phyloP scores from a whole-genome alignment of 441 rosid species.

The Euphorbia celastroides region DNA sequence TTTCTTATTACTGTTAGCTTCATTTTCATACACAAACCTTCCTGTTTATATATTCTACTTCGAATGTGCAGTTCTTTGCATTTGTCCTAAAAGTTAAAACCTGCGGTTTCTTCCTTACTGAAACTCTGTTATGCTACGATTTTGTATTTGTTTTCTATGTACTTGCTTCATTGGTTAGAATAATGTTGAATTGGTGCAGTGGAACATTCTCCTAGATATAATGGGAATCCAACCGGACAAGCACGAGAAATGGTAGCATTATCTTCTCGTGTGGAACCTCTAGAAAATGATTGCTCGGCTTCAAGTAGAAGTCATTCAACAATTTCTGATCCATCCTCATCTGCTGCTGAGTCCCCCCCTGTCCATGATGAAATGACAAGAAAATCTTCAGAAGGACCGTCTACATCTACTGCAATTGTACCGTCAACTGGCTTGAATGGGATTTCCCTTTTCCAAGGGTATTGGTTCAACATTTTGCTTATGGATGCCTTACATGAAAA shows the following conservation, averaged over 20 bases:
- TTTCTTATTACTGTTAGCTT: neutral
- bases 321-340: slow-evolving; percentile 42
- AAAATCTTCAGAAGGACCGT: slow-evolving; percentile 31
- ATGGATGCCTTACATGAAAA: slow-evolving; percentile 14
- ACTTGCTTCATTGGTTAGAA: neutral
- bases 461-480: slow-evolving; percentile 21
- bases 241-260: slow-evolving; percentile 49
- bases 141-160: neutral
- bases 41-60: neutral
- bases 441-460: slow-evolving; percentile 77
- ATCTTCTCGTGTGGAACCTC: slow-evolving; percentile 33
- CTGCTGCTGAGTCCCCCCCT: slow-evolving; percentile 26
- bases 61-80: neutral
- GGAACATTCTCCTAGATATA: slow-evolving; percentile 47
- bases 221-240: slow-evolving; percentile 30
- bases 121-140: neutral
- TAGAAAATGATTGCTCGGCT: slow-evolving; percentile 31
- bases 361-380: slow-evolving; percentile 29
- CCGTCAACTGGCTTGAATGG: slow-evolving; percentile 50
- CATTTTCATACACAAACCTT: neutral
- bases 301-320: slow-evolving; percentile 34
- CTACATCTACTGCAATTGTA: slow-evolving; percentile 40
- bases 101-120: neutral
- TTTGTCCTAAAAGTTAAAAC: neutral
- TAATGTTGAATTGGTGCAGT: slow-evolving; percentile 31